Evolutionary conservation across 148 eudicot genomes (phyloP), one percentile per base, ranked within the genome.

Genomic region (Arbutus unedo): DNA sequence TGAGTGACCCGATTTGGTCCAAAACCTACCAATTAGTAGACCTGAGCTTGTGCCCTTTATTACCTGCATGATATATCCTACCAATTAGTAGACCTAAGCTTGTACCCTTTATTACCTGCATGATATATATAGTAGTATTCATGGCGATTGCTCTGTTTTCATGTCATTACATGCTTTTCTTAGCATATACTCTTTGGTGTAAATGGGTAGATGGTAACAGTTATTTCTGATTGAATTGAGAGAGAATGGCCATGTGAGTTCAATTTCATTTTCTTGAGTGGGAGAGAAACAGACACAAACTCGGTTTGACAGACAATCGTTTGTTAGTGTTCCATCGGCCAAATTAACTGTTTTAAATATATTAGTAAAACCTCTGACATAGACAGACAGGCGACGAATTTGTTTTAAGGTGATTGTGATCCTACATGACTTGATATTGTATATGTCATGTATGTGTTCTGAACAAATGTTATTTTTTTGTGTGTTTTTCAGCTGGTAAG

Each of bases 401-500:
- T 31, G 38, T 1, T 31, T 31, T 31, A 31, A 31, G 38, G 38
- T 31, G 38, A 31, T 1, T 31, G 38, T 31, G 38, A 31, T 31
- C 38, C 38, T 31, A 31, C 38, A 31, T 31, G 38, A 31, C 38
- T 31, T 31, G 38, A 1, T 31, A 31, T 31, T 31, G 38, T 31
- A 31, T 31, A 31, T 31, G 38, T 31, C 38, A 31, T 31, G 38
- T 31, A 31, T 31, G 1, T 31, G 38, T 31, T 31, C 38, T 31
- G 10, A 79, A 31, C 38, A 31, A 77, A 7, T 79, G 10, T 54
- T 83, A 5, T 48, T 81, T 79, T 79, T 85, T 57, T 4, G 71
- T 25, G 0, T 66, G 49, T 84, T 7, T 88, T 89, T 87, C 90
- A 94, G 99, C 99, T 89, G 99, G 99, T 66, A 92, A 91, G 82